A percentile compares a stretch with the other conserved stretches of the same genome.
phyloP scores from a whole-genome alignment of 768 basidiomycete genomes.

The Rhodotorula babjevae region DNA sequence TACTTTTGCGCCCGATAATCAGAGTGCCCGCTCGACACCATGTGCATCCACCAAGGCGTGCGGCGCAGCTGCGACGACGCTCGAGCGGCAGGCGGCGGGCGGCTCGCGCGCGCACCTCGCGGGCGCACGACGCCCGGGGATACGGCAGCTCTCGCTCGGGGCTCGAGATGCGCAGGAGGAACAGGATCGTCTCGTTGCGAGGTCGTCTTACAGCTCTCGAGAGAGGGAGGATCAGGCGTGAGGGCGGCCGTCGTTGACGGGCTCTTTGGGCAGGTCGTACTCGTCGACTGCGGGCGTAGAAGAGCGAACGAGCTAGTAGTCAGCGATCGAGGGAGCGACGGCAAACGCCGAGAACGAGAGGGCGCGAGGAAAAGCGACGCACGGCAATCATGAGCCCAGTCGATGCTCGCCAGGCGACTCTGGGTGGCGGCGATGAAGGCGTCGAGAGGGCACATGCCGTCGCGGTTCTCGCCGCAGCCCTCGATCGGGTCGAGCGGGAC shows the following conservation, averaged over 20 bases:
- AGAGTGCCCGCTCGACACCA: no score
- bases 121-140: no score
- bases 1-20: no score
- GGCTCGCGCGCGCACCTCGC: no score
- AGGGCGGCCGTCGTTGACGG: constrained; percentile 15
- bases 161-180: no score
- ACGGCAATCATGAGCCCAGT: constrained; percentile 69
- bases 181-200: no score
- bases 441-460: constrained; percentile 72
- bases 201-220: no score
- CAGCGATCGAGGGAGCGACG: not conserved
- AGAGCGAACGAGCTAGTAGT: not conserved
- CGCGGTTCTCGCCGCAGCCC: constrained; percentile 65
- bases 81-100: no score
- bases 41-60: no score
- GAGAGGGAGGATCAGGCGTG: not conserved
- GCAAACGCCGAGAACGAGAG: not conserved
- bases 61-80: no score
- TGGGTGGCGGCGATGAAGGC: constrained; percentile 67
- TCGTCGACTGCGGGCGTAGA: constrained; percentile 5
- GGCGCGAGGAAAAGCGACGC: not conserved
- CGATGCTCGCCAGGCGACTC: constrained; percentile 60
- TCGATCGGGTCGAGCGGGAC: constrained; percentile 71
- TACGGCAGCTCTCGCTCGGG: no score
- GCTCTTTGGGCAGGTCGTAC: not conserved